phyloP scores from a whole-genome alignment of 2,329 filamentous ascomycete species.

The Fusarium sp. region DNA sequence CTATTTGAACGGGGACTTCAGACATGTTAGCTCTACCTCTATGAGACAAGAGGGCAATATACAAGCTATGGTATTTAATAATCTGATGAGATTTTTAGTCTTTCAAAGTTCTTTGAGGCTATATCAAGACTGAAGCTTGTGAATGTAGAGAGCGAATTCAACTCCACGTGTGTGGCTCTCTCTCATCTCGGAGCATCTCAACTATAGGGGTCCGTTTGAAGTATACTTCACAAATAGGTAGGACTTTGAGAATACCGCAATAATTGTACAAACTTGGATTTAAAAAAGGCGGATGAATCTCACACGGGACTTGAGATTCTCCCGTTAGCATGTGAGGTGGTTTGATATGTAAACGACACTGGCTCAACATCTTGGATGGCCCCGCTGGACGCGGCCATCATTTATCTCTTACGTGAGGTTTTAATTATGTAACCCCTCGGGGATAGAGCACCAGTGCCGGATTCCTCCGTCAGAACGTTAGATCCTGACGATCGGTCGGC shows the following conservation, averaged over 20 bases:
- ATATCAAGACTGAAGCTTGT: neutral
- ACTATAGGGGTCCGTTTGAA: neutral
- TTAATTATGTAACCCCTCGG: neutral
- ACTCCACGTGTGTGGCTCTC: neutral
- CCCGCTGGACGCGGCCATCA: neutral
- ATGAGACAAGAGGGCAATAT: neutral
- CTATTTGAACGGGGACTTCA: neutral
- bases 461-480: neutral
- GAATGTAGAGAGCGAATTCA: too few relatives aligned
- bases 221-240: neutral
- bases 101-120: neutral
- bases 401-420: neutral
- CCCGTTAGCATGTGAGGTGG: neutral
- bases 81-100: neutral
- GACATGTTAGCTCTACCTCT: neutral
- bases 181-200: neutral
- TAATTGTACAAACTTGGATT: neutral
- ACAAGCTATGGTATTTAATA: neutral
- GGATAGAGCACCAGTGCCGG: neutral
- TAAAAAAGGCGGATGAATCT: too few relatives aligned
- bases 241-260: too few relatives aligned
- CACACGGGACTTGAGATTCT: neutral
- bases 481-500: neutral
- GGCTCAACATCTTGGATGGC: neutral
- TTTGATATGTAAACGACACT: neutral